phyloP scores from a whole-genome alignment of 768 basidiomycete species.

The Mrakia gelida region DNA sequence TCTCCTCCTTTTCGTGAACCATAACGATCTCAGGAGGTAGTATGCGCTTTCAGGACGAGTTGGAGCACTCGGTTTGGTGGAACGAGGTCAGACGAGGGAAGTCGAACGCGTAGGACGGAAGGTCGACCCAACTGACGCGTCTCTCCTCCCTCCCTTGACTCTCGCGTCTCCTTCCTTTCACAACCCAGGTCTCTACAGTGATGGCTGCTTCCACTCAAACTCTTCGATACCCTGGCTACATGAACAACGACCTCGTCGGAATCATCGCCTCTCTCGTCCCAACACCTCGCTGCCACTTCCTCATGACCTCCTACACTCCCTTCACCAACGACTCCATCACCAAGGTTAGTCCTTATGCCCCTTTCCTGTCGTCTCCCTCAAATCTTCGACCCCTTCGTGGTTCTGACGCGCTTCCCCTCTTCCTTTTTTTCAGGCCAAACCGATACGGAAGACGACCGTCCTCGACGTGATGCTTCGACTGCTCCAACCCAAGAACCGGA shows the following conservation, averaged over 20 bases:
- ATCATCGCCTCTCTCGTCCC: constrained; percentile 96
- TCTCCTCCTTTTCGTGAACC: too few relatives aligned
- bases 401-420: background rate
- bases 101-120: too few relatives aligned
- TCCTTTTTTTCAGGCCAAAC: constrained; percentile 65
- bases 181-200: constrained; percentile 78
- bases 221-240: constrained; percentile 93
- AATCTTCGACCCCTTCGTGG: too few relatives aligned
- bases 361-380: background rate
- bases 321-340: constrained; percentile 97
- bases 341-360: constrained; percentile 57
- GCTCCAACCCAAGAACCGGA: constrained; percentile 94
- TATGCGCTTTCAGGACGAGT: too few relatives aligned
- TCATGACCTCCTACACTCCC: constrained; percentile 98
- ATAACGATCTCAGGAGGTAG: too few relatives aligned
- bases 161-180: background rate
- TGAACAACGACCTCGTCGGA: constrained; percentile 98
- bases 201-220: constrained; percentile 98
- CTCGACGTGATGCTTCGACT: constrained; percentile 97
- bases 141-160: background rate
- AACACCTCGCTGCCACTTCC: constrained; percentile 93
- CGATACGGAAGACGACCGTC: constrained; percentile 92
- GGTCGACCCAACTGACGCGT: background rate
- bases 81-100: too few relatives aligned
- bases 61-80: too few relatives aligned